A percentile compares a stretch with the other conserved stretches of the same genome.
Conservation (phyloP, 2,329 filamentous ascomycete species). For the Myrmaecium sp. region DNA sequence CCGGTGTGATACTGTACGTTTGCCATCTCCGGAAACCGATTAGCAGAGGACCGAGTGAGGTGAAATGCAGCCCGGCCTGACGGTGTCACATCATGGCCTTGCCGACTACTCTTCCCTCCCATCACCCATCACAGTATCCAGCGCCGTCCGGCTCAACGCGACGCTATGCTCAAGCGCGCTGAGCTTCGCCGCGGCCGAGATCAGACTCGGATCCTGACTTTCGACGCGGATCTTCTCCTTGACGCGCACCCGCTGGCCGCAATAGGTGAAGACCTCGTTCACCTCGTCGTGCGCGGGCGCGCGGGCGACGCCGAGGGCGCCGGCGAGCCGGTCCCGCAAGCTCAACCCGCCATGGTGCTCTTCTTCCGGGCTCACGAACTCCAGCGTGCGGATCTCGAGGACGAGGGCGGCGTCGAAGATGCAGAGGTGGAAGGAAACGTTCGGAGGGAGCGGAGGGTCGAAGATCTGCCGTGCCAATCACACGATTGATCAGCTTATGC, state of each 20-base stretch:
- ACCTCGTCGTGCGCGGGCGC: conserved; percentile 42
- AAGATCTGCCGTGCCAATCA: conserved; percentile 29
- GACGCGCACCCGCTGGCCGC: conserved; percentile 59
- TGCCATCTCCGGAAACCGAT: too few relatives aligned
- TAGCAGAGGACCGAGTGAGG: too few relatives aligned
- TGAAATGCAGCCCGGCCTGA: too few relatives aligned
- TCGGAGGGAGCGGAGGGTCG: conserved; percentile 43
- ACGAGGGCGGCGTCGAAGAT: conserved; percentile 37
- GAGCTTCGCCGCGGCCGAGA: conserved; percentile 71
- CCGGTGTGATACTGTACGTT: too few relatives aligned
- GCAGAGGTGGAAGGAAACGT: conserved; percentile 54
- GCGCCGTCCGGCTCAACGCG: conserved; percentile 48
- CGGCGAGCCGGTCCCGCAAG: conserved; percentile 34
- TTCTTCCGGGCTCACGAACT: conserved; percentile 28
- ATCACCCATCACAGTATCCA: conserved; percentile 63
- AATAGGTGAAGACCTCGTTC: conserved; percentile 56
- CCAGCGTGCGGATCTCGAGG: conserved; percentile 50
- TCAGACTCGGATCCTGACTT: conserved; percentile 71
- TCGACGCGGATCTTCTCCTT: conserved; percentile 81
- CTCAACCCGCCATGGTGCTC: conserved; percentile 15
- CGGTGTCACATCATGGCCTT: too few relatives aligned
- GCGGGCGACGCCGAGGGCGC: conserved; percentile 26
- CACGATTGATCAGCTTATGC: neutral
- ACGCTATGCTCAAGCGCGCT: conserved; percentile 60
- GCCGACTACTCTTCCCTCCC: too few relatives aligned